A percentile compares a stretch with the other conserved stretches of the same genome.
phyloP scores from a whole-genome alignment of 2,329 filamentous ascomycete genomes.

The Penicillium sp. region DNA sequence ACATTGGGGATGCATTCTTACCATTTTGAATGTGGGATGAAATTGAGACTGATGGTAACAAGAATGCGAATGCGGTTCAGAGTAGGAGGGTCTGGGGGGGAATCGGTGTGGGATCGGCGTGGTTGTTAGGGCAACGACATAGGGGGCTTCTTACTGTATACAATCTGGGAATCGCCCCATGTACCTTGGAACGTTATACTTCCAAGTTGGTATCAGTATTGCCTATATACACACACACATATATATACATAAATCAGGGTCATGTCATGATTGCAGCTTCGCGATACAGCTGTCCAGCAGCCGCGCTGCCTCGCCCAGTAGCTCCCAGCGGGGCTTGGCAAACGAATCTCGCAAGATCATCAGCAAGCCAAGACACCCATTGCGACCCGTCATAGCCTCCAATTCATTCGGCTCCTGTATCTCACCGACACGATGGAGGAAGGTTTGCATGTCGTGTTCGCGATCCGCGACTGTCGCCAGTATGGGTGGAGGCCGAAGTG shows the following conservation, averaged over 20 bases:
- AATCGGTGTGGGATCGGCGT: constrained; percentile 15
- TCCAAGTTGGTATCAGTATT: constrained; percentile 2
- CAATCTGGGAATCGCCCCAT: neutral
- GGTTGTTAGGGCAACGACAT: constrained; percentile 26
- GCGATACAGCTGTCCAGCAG: constrained; percentile 80
- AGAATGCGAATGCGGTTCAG: constrained; percentile 1
- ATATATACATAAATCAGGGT: constrained; percentile 8
- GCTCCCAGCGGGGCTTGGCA: constrained; percentile 81
- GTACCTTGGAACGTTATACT: neutral
- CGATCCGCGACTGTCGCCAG: constrained; percentile 66
- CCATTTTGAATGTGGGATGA: constrained; percentile 4
- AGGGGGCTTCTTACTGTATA: neutral
- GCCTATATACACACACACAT: constrained; percentile 3
- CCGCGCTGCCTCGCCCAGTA: constrained; percentile 82
- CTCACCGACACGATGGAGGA: constrained; percentile 70
- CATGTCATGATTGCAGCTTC: constrained; percentile 46
- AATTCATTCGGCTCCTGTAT: constrained; percentile 77
- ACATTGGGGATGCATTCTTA: constrained; percentile 4
- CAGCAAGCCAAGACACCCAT: constrained; percentile 78
- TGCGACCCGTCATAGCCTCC: constrained; percentile 71
- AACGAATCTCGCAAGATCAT: constrained; percentile 83
- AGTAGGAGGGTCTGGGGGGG: constrained; percentile 6
- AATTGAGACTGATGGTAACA: constrained; percentile 3
- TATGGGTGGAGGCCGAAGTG: constrained; percentile 56
- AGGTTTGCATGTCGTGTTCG: constrained; percentile 76